Evolutionary conservation across 2,329 filamentous ascomycete genomes (phyloP).

Genomic region (Botrytis porri): DNA sequence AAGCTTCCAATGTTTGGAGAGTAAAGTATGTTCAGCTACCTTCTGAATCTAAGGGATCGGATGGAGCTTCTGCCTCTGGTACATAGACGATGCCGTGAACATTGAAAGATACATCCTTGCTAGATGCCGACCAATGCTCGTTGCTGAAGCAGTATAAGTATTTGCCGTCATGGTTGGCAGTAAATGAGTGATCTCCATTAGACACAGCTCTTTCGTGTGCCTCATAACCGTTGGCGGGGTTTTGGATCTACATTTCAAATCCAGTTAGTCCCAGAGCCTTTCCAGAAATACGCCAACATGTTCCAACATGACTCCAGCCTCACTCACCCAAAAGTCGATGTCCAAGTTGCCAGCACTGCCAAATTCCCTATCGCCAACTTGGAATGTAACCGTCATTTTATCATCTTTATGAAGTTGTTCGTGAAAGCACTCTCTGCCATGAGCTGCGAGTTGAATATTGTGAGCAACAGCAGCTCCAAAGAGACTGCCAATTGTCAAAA

Average conservation of each 20-base stretch:
- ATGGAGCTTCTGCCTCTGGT: constrained; percentile 76
- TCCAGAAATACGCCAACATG: background rate
- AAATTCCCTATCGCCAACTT: constrained; percentile 95
- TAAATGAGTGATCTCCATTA: constrained; percentile 91
- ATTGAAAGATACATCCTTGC: constrained; percentile 98
- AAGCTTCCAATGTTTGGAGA: background rate
- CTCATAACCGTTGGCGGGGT: constrained; percentile 72
- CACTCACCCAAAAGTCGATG: constrained; percentile 92
- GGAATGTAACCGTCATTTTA: constrained; percentile 97
- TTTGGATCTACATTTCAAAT: constrained; percentile 60
- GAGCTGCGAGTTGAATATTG: constrained; percentile 92
- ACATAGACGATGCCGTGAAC: constrained; percentile 99
- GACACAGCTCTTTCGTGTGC: constrained; percentile 77
- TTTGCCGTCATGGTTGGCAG: constrained; percentile 78
- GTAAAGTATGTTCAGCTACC: constrained; percentile 50
- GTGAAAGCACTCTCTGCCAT: constrained; percentile 97
- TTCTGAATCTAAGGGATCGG: constrained; percentile 88
- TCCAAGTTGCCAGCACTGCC: constrained; percentile 91
- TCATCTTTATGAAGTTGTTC: constrained; percentile 90
- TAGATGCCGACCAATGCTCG: constrained; percentile 93
- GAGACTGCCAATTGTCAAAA: constrained; percentile 35
- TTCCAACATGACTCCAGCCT: background rate
- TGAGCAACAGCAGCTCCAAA: constrained; percentile 67
- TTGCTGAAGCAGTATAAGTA: constrained; percentile 99
- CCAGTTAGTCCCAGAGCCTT: background rate